Percentiles rank a stretch among this genome's conserved stretches.
Conservation (phyloP, 75 land plant genomes). For the Adiantum capillusveneris region DNA sequence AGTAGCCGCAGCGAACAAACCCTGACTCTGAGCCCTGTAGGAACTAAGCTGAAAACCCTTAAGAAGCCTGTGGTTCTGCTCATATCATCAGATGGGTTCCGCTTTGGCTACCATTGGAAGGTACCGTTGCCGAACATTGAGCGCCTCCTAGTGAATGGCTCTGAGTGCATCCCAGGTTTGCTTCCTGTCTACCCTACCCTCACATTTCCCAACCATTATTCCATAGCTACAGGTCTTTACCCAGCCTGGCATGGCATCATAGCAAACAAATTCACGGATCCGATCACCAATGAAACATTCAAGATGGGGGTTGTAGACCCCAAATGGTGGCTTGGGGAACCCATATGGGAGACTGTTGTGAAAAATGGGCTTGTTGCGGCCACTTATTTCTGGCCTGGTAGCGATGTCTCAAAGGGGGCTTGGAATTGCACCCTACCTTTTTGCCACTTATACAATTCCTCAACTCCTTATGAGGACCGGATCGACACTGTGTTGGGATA, state of each 20-base stretch:
- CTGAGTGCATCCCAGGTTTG: conserved; percentile 70
- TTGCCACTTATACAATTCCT: conserved; percentile 48
- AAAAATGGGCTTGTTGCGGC: conserved; percentile 72
- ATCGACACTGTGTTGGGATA: conserved; percentile 65
- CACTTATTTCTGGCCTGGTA: conserved; percentile 90
- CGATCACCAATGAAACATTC: conserved; percentile 44
- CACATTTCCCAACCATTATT: conserved; percentile 95
- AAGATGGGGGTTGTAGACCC: conserved; percentile 54
- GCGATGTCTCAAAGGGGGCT: conserved; percentile 64
- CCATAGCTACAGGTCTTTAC: conserved; percentile 92
- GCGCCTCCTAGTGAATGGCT: conserved; percentile 59
- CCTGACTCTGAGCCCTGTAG: too few relatives aligned
- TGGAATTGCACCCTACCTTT: conserved; percentile 48
- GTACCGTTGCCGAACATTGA: conserved; percentile 46
- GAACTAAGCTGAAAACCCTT: conserved; percentile 26
- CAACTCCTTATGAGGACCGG: conserved; percentile 63
- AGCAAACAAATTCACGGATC: conserved; percentile 71
- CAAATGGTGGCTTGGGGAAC: conserved; percentile 95
- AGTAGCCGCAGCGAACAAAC: too few relatives aligned
- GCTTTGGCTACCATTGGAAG: conserved; percentile 84
- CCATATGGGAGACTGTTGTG: conserved; percentile 82
- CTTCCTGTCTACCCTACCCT: conserved; percentile 88
- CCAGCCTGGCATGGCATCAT: conserved; percentile 91
- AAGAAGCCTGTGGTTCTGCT: conserved; percentile 54
- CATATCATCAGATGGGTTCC: conserved; percentile 83